Evolutionary conservation across 371 early-diverging fungal species (phyloP), one percentile per base, ranked within the genome.

Genomic region (Mortierella sp.): DNA sequence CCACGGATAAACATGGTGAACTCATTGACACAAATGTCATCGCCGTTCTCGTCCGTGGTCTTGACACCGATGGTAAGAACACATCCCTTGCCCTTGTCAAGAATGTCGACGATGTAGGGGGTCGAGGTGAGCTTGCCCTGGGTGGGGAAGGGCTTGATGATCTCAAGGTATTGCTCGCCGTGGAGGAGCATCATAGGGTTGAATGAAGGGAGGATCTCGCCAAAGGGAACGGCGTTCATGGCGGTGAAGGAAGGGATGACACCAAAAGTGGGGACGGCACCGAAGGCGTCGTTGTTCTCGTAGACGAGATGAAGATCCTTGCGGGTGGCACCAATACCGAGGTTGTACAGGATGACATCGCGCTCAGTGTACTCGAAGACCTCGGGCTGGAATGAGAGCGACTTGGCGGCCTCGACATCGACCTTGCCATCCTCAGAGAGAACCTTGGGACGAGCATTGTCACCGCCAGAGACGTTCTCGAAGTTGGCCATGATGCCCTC

Each of bases 31-130:
- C 89, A 90, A 32, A 98, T 80, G 21, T 90, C 85, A 32, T 94
- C 91, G 37, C 92, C 94, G 30, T 82, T 78, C 56, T 83, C 87
- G 71, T 96, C 97, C 32, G 76, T 81, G 65, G 94, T 93, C n/a
- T 90, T 88, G 37, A 96, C 86, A 64, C 93, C 93, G 34, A 92
- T 62, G 30, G 94, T 86, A 41, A 93, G 90, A 6, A 94, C 87
- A 62, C 94, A 92, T 39, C 94, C 96, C 83, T 96, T 97, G 72
- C 96, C 97, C 89, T 97, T 99, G 84, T 99, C 97, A 60, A 95
- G 84, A 55, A 99, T 90, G 62, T 97, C 98, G 57, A 99, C 84
- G 48, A 97, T 72, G 69, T 85, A 87, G 54, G 93, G 87, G 30
- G 87, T 87, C 63, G 93, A 90, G 53, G 80, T 86, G 49, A 99